Conservation (phyloP, 2,329 filamentous ascomycete genomes). For the Fusarium chlamydosporum region DNA sequence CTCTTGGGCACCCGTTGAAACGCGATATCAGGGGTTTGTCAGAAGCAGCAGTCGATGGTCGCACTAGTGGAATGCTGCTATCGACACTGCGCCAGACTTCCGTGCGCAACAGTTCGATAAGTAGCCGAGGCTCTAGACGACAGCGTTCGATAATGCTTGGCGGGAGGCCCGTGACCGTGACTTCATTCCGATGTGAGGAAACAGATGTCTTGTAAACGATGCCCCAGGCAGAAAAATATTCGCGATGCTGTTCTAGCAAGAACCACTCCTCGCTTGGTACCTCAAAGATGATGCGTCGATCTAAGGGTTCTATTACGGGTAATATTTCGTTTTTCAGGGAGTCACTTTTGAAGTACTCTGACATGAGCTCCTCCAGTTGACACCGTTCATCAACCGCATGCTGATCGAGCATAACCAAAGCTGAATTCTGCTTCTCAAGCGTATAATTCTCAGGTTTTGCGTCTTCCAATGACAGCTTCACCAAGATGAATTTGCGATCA, state of each 20-base stretch:
- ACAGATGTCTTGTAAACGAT: conserved; percentile 70
- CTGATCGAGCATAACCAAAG: conserved; percentile 87
- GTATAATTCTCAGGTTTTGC: not conserved
- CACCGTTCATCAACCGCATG: conserved; percentile 94
- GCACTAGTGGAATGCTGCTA: conserved; percentile 44
- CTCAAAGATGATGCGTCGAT: conserved; percentile 74
- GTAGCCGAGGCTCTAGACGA: conserved; percentile 75
- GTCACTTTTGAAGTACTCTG: conserved; percentile 60
- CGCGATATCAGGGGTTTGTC: conserved; percentile 68
- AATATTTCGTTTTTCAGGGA: conserved; percentile 2
- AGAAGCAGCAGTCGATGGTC: conserved; percentile 6
- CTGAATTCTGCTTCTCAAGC: conserved; percentile 55
- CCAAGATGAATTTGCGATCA: conserved; percentile 89
- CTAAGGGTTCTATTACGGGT: conserved; percentile 57
- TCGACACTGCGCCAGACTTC: conserved; percentile 79
- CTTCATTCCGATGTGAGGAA: conserved; percentile 28
- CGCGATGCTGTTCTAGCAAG: conserved; percentile 67
- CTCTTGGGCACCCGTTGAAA: conserved; percentile 78
- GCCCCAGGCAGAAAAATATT: conserved; percentile 80
- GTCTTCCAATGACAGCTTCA: conserved; percentile 64
- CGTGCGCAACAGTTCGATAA: conserved; percentile 80
- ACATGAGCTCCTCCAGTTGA: conserved; percentile 80
- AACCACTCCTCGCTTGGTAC: conserved; percentile 71
- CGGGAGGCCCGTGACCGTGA: conserved; percentile 74
- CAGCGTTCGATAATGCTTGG: conserved; percentile 82